These are phyloP conservation scores for Endocalyx cinctus DNA, from an alignment of 2,329 filamentous ascomycete species.

Conservation along the genomic window DNA sequence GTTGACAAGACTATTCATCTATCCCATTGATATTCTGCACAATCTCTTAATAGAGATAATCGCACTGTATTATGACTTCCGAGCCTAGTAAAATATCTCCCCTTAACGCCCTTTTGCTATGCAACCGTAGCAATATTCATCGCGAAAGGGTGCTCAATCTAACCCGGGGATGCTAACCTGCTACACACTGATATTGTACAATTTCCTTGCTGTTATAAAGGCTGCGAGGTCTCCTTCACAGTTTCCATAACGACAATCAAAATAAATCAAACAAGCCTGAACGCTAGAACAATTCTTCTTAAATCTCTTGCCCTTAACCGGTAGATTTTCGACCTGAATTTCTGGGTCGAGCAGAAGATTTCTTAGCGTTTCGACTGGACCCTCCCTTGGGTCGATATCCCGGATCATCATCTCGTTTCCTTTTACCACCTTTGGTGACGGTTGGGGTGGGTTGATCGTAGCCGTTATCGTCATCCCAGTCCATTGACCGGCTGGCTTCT, in stretches of 20 bases:
- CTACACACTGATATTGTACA: slow-evolving; percentile 10
- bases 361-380: slow-evolving; percentile 49
- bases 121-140: too few species aligned
- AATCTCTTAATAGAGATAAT: too few species aligned
- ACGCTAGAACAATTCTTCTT: too few species aligned
- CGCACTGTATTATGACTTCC: too few species aligned
- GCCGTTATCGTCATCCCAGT: slow-evolving; percentile 33
- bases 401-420: slow-evolving; percentile 53
- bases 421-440: slow-evolving; percentile 46
- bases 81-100: too few species aligned
- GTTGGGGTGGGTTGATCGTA: slow-evolving; percentile 28
- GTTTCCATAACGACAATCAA: too few species aligned
- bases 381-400: slow-evolving; percentile 58
- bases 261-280: too few species aligned
- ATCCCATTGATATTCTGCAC: too few species aligned
- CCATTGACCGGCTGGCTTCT: slow-evolving; percentile 31
- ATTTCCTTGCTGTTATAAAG: slow-evolving; percentile 8
- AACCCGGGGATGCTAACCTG: neutral
- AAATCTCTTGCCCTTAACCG: too few species aligned
- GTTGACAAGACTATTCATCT: too few species aligned
- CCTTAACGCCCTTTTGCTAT: too few species aligned
- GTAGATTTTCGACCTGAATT: slow-evolving; percentile 19
- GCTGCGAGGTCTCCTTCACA: neutral
- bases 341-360: slow-evolving; percentile 18
- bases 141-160: too few species aligned